Percentiles rank a stretch among this genome's conserved stretches.
Conservation (phyloP, 257 asterid species). For the Buddleja alternifolia region DNA sequence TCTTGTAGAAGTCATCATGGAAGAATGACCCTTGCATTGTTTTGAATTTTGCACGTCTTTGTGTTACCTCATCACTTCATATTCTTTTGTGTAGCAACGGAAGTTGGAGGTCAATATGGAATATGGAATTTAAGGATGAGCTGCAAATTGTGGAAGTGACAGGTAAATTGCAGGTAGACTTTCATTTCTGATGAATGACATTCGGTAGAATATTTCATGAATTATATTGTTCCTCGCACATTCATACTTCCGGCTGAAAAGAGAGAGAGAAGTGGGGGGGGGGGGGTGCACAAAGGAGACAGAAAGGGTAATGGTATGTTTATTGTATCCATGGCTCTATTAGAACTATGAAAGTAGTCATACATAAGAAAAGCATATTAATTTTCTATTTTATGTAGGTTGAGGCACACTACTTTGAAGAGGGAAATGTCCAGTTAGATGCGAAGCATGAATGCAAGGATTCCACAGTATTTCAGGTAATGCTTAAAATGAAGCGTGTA, state of each 20-base stretch:
- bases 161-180: slow-evolving; percentile 77
- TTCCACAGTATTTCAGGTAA: slow-evolving; percentile 85
- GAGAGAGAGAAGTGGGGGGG: too few relatives aligned
- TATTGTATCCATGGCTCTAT: neutral
- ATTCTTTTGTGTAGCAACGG: slow-evolving; percentile 68
- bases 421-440: slow-evolving; percentile 98
- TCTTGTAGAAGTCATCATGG: slow-evolving; percentile 10
- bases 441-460: slow-evolving; percentile 84
- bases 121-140: slow-evolving; percentile 74
- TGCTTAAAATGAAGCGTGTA: slow-evolving; percentile 20
- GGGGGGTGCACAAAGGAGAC: neutral
- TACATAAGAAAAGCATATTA: slow-evolving; percentile 10
- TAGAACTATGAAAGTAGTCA: neutral
- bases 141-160: slow-evolving; percentile 72
- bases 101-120: slow-evolving; percentile 93
- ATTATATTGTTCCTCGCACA: slow-evolving; percentile 1
- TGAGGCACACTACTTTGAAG: slow-evolving; percentile 98
- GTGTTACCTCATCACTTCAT: slow-evolving; percentile 26
- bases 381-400: slow-evolving; percentile 54
- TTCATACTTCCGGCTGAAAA: neutral
- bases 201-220: slow-evolving; percentile 5
- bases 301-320: neutral
- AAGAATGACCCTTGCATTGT: slow-evolving; percentile 13
- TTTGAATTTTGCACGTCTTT: slow-evolving; percentile 21
- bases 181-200: slow-evolving; percentile 27